A percentile compares a stretch with the other conserved stretches of the same genome.
These are phyloP conservation scores for Nepenthes alata DNA, from an alignment of 179 eudicot species.

Conservation along the genomic window DNA sequence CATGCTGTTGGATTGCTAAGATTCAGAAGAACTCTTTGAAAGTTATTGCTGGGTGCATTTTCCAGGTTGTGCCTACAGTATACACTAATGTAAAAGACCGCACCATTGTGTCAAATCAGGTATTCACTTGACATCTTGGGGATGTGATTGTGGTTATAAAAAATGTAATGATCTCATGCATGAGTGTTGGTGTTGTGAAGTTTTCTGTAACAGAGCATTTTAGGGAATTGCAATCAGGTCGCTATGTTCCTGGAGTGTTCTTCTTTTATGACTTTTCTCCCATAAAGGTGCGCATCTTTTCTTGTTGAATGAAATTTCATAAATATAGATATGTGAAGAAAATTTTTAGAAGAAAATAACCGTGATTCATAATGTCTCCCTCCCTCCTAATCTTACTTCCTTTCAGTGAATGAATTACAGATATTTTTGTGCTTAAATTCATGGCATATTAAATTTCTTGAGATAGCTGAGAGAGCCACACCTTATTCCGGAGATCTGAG, in stretches of 20 bases:
- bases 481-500: not conserved
- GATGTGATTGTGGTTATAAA: not conserved
- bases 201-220: conserved; percentile 95
- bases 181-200: conserved; percentile 23
- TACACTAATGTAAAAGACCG: conserved; percentile 51
- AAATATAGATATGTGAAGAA: too few species aligned
- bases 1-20: not conserved
- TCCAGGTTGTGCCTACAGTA: conserved; percentile 88
- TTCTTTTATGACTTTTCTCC: conserved; percentile 93
- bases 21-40: not conserved
- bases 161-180: not conserved
- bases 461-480: not conserved
- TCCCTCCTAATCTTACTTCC: too few species aligned
- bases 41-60: not conserved
- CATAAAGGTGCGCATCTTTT: conserved; percentile 46
- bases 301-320: not conserved
- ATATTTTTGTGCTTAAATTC: too few species aligned
- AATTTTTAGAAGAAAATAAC: too few species aligned
- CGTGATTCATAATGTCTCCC: too few species aligned
- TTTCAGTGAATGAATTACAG: too few species aligned
- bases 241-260: conserved; percentile 63
- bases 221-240: conserved; percentile 46
- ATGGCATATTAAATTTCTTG: too few species aligned
- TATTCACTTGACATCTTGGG: conserved; percentile 9
- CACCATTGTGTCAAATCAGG: conserved; percentile 81